Conservation (phyloP, 495 filamentous ascomycete species). For the Parachaetomium inaequale region DNA sequence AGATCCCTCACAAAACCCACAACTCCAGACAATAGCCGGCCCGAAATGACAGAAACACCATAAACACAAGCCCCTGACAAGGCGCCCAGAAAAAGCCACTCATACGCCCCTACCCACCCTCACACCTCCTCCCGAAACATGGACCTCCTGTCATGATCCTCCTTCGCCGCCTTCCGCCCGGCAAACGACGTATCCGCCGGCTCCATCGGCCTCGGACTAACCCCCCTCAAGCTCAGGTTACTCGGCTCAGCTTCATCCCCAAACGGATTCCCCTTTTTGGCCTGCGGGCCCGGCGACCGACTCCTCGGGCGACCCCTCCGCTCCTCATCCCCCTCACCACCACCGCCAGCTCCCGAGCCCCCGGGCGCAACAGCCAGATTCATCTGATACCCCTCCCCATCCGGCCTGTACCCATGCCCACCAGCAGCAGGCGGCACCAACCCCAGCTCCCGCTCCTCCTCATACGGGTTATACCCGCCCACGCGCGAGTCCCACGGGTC, state of each 20-base stretch:
- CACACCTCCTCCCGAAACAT: conserved; percentile 53
- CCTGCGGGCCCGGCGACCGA: conserved; percentile 25
- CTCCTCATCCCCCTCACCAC: conserved; percentile 22
- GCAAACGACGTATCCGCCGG: conserved; percentile 22
- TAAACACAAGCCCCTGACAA: background rate
- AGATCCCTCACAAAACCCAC: background rate
- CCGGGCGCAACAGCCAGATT: conserved; percentile 34
- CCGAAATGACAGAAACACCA: background rate
- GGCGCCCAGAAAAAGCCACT: background rate
- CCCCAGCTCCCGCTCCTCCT: conserved; percentile 63
- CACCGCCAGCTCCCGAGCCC: background rate
- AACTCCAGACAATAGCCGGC: background rate
- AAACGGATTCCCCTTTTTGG: conserved; percentile 49
- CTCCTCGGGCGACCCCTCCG: conserved; percentile 34
- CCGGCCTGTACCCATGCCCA: conserved; percentile 18
- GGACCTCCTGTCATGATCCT: conserved; percentile 38
- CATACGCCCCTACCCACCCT: background rate
- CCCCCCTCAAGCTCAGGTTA: conserved; percentile 51
- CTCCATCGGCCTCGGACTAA: conserved; percentile 56
- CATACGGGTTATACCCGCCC: conserved; percentile 56
- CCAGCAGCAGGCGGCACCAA: conserved; percentile 26
- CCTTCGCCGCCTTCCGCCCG: conserved; percentile 19
- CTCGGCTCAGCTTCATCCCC: conserved; percentile 54
- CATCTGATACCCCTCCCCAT: conserved; percentile 47
- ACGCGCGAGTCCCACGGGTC: conserved; percentile 71